Percentiles rank a stretch among this genome's conserved stretches.
These are phyloP conservation scores for Gelatoporia subvermispora DNA, from an alignment of 768 basidiomycete species.

Conservation along the genomic window DNA sequence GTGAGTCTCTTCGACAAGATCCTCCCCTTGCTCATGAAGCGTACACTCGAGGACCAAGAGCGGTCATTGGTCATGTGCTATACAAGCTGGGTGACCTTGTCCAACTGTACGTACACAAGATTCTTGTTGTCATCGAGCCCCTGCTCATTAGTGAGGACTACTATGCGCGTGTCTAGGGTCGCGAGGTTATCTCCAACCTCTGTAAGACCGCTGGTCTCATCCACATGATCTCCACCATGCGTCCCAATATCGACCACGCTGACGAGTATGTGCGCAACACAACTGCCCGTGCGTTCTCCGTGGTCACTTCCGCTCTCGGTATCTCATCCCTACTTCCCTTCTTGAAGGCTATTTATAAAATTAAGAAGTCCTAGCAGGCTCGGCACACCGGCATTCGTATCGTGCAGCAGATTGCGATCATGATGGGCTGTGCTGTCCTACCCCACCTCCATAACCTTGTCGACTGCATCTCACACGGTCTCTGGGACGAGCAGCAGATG, in stretches of 20 bases:
- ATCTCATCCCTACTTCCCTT: conserved; percentile 97
- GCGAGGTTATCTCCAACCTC: conserved; percentile 97
- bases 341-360: conserved; percentile 96
- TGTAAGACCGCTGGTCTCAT: conserved; percentile 98
- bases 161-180: conserved; percentile 94
- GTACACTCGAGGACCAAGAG: conserved; percentile 96
- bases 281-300: conserved; percentile 97
- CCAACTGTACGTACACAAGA: conserved; percentile 98
- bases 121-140: conserved; percentile 98
- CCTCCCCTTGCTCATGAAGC: conserved; percentile 94
- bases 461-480: conserved; percentile 89
- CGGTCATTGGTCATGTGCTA: conserved; percentile 95
- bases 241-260: conserved; percentile 98
- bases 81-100: conserved; percentile 99
- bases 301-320: conserved; percentile 96
- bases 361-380: conserved; percentile 99
- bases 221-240: conserved; percentile 99
- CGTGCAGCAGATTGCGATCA: conserved; percentile 98
- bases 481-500: conserved; percentile 93
- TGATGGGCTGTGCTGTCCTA: conserved; percentile 99
- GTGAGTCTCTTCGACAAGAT: conserved; percentile 99
- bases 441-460: conserved; percentile 96
- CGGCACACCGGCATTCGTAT: conserved; percentile 99
- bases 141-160: conserved; percentile 98
- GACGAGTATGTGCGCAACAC: conserved; percentile 99